A percentile compares a stretch with the other conserved stretches of the same genome.
These are phyloP conservation scores for Pythium rhizo-oryzae DNA, from an alignment of 352 stramenopile genomes.

Conservation along the genomic window DNA sequence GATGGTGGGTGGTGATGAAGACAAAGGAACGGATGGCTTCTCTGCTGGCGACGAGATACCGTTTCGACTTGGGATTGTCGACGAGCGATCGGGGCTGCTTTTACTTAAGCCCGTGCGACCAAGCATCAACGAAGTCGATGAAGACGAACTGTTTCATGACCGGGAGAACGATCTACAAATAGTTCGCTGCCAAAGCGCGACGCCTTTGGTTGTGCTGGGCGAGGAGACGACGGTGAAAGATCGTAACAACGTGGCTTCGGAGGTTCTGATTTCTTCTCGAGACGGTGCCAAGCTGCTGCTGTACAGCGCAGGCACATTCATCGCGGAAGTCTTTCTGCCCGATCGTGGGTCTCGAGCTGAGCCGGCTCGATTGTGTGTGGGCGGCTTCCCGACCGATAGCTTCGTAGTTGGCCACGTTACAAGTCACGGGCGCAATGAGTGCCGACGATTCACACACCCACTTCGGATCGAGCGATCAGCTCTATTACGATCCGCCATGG, in stretches of 20 bases:
- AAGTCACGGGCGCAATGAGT: constrained; percentile 4
- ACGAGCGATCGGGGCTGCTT: constrained; percentile 20
- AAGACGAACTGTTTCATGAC: constrained; percentile 5
- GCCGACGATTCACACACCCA: constrained; percentile 18
- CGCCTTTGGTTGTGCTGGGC: not conserved
- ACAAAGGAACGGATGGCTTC: not conserved
- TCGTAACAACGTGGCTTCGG: not conserved
- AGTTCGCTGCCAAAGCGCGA: constrained; percentile 19
- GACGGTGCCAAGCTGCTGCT: constrained; percentile 10
- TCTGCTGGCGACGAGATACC: not conserved
- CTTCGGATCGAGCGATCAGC: constrained; percentile 14
- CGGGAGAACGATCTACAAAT: constrained; percentile 20
- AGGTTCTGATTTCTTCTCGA: constrained; percentile 14
- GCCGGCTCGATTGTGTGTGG: not conserved
- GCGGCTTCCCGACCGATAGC: not conserved
- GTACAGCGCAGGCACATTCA: constrained; percentile 6
- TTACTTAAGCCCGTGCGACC: constrained; percentile 23
- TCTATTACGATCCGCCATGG: constrained; percentile 7
- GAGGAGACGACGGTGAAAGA: not conserved
- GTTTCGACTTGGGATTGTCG: constrained; percentile 10
- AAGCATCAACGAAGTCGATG: not conserved
- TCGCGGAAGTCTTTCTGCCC: constrained; percentile 12
- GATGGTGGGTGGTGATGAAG: constrained; percentile 1
- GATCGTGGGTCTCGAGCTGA: not conserved
- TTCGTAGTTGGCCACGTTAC: constrained; percentile 1